Percentiles rank a stretch among this genome's conserved stretches.
phyloP scores from a whole-genome alignment of 148 eudicot species.

The Persicaria maculosa region DNA sequence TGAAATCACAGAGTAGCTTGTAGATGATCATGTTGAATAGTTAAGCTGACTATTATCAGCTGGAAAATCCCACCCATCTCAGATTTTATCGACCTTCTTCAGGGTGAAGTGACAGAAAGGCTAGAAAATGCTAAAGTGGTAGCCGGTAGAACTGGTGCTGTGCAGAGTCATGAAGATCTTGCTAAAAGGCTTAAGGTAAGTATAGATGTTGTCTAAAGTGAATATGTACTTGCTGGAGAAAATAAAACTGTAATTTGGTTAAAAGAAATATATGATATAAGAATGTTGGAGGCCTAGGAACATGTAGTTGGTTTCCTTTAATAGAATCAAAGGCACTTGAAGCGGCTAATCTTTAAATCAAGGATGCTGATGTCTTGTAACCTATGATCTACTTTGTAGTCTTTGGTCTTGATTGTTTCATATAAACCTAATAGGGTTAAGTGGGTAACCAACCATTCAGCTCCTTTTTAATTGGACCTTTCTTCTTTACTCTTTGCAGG shows the following conservation, averaged over 20 bases:
- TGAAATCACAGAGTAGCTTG: neutral
- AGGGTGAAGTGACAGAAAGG: slow-evolving; percentile 80
- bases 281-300: neutral
- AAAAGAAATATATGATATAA: too few relatives aligned
- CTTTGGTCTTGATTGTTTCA: neutral
- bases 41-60: neutral
- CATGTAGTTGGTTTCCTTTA: neutral
- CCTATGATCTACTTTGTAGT: neutral
- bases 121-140: slow-evolving; percentile 63
- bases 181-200: slow-evolving; percentile 87
- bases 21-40: neutral
- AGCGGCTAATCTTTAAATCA: neutral
- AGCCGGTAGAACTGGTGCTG: slow-evolving; percentile 39
- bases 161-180: slow-evolving; percentile 85
- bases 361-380: neutral
- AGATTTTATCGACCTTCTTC: slow-evolving; percentile 17
- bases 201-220: neutral
- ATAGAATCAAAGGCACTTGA: neutral
- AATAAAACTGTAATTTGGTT: neutral
- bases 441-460: too few relatives aligned
- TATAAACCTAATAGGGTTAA: neutral
- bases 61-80: neutral
- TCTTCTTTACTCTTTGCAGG: neutral
- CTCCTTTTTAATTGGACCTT: neutral
- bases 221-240: neutral